Evolutionary conservation across 2,329 filamentous ascomycete species (phyloP), one percentile per base, ranked within the genome.

Genomic region (Phialophora verrucosa): DNA sequence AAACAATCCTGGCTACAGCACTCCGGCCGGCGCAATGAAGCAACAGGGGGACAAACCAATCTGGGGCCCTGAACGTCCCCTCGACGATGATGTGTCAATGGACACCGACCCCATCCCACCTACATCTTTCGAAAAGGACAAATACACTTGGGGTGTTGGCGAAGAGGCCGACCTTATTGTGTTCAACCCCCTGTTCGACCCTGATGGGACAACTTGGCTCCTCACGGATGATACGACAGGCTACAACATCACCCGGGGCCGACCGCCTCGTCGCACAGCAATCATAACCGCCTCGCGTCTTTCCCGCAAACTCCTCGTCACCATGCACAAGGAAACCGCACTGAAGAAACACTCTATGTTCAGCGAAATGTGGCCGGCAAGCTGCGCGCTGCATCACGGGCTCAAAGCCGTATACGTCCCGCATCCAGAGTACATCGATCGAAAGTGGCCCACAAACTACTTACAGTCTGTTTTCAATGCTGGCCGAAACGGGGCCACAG

Each of bases 351-450:
- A 96, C 78, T 91, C 91, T 70, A 96, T 95, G 82, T 96, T 96
- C 76, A 91, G 93, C 0, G 94, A 98, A 78, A 97, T 97, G 93
- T 97, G 92, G 92, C 92, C 93, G 0, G 90, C 90, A 0, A 95
- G 91, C 0, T 88, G 91, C 0, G 91, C 93, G 1, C 84, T 98
- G 10, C 93, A 97, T 67, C 93, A 97, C 76, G 94, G 94, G 11
- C 89, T 91, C 80, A 98, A 97, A 81, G 93, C 92, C 44, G 93
- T 97, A 14, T 96, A 90, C 71, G 92, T 89, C 2, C 94, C 94
- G 0, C 94, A 98, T 74, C 92, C 93, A 0, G 85, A 96, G 63
- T 98, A 90, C 76, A 87, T 94, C 17, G 93, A 97, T 78, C 89
- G 93, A 63, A 85, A 88, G 73, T 98, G 94, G 94, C 93, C 93